Evolutionary conservation across 1,284 basidiomycete species (phyloP), one percentile per base, ranked within the genome.

Genomic region (Tremellales sp.): DNA sequence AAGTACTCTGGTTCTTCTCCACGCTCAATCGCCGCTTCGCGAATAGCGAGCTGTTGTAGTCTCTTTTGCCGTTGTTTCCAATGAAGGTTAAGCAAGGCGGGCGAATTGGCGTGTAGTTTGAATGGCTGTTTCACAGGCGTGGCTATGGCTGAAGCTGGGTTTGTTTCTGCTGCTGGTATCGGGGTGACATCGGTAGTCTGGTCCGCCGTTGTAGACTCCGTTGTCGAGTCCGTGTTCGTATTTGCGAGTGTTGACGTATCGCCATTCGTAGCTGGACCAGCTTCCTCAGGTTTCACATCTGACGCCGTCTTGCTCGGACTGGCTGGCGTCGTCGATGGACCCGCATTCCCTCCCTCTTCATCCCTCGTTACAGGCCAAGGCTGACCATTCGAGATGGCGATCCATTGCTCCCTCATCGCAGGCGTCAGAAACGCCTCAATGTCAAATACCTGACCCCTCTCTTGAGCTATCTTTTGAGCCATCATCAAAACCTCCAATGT

Each of bases 391-490:
- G 47, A 21, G 11, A 53, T 45, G 15, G 41, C 23, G 22, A 56
- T 33, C 39, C 64, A 68, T 45, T 65, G 53, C 10, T 54, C 57
- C 36, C 57, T 33, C 44, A 66, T 62, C n/a, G 45, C 43, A 1
- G 56, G 57, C 2, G 48, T 37, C 26, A 69, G 49, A 29, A 66
- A 65, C 4, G 58, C 49, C 42, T 66, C 62, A 22, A 69, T 60
- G 55, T 69, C 65, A 43, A 69, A 61, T n/a, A 47, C 48, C 25
- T 64, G 55, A 2, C 65, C 64, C 8, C 53, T 48, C 17, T 55
- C 46, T 12, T 48, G 42, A 3, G 67, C 67, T 22, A 67, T 51
- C 24, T 64, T 53, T 50, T 64, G 60, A 4, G 67, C 65, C 40
- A 61, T 43, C 8, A 69, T 40, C 35, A 69, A 45, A 1, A 69